Evolutionary conservation across 1,284 basidiomycete species (phyloP).

Genomic region (Phellinidium pouzarii): DNA sequence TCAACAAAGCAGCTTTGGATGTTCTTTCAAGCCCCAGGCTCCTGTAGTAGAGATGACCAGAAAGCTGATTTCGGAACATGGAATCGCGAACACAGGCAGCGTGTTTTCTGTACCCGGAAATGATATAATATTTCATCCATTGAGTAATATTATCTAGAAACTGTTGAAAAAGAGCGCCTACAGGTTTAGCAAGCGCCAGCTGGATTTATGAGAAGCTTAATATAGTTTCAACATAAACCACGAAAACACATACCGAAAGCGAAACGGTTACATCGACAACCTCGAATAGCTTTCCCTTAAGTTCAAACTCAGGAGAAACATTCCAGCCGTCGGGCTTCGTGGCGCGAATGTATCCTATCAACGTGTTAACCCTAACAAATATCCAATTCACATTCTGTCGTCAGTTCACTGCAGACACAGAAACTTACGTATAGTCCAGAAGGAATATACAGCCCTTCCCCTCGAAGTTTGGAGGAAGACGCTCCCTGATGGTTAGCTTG

Average conservation of each 20-base stretch:
- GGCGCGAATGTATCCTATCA: not conserved
- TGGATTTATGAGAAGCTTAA: not conserved
- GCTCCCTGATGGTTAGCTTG: not conserved
- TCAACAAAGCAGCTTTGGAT: slow-evolving; percentile 7
- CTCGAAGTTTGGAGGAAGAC: slow-evolving; percentile 6
- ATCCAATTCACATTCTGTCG: too few relatives aligned
- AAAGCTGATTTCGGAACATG: too few relatives aligned
- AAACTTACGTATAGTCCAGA: too few relatives aligned
- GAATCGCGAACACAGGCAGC: too few relatives aligned
- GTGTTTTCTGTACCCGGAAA: too few relatives aligned
- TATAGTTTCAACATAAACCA: not conserved
- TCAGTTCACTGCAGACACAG: too few relatives aligned
- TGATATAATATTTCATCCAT: too few relatives aligned
- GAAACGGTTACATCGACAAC: not conserved
- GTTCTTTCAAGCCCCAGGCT: slow-evolving; percentile 7
- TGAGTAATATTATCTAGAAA: not conserved
- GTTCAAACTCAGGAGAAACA: not conserved
- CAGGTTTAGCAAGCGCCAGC: slow-evolving; percentile 10
- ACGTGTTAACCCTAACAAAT: not conserved
- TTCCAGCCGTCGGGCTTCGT: slow-evolving; percentile 12
- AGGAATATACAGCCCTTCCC: not conserved
- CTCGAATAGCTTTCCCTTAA: slow-evolving; percentile 10
- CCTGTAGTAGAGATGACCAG: slow-evolving; percentile 3
- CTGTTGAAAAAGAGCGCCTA: not conserved
- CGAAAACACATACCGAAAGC: slow-evolving; percentile 5